Conservation (phyloP, 306 rosid genomes). For the Rosa rugosa region DNA sequence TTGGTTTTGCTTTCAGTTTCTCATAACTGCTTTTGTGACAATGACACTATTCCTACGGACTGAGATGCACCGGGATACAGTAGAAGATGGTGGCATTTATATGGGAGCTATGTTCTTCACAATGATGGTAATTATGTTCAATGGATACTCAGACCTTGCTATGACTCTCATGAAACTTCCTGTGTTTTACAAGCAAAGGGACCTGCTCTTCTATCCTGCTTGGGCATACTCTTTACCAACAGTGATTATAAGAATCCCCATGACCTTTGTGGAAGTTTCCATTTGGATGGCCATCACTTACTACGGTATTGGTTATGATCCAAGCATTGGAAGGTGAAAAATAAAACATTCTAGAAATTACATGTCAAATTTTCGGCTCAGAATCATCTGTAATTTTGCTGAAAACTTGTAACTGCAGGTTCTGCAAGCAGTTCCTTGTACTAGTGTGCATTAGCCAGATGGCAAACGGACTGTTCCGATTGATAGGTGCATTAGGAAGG, state of each 20-base stretch:
- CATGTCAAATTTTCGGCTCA: not conserved
- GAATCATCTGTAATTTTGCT: not conserved
- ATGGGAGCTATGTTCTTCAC: conserved; percentile 46
- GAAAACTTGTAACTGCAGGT: conserved; percentile 27
- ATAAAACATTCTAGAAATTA: not conserved
- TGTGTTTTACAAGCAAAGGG: conserved; percentile 55
- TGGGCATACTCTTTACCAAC: conserved; percentile 49
- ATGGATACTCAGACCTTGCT: conserved; percentile 46
- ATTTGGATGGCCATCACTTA: conserved; percentile 48
- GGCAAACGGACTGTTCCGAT: conserved; percentile 46
- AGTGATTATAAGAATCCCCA: conserved; percentile 42
- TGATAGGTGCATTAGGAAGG: conserved; percentile 42
- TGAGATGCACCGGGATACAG: conserved; percentile 30
- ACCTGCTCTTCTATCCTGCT: conserved; percentile 49
- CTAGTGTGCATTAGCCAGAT: conserved; percentile 40
- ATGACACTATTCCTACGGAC: conserved; percentile 42
- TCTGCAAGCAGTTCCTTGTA: conserved; percentile 40
- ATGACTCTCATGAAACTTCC: conserved; percentile 48
- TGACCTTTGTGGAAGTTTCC: conserved; percentile 38
- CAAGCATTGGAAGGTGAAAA: conserved; percentile 38
- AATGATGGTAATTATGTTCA: conserved; percentile 35
- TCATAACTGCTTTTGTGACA: conserved; percentile 26
- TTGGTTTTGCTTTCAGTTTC: conserved; percentile 31
- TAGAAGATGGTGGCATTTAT: conserved; percentile 39
- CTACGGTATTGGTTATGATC: conserved; percentile 47